phyloP scores from a whole-genome alignment of 139 green algal genomes.

The Volvox africanus region DNA sequence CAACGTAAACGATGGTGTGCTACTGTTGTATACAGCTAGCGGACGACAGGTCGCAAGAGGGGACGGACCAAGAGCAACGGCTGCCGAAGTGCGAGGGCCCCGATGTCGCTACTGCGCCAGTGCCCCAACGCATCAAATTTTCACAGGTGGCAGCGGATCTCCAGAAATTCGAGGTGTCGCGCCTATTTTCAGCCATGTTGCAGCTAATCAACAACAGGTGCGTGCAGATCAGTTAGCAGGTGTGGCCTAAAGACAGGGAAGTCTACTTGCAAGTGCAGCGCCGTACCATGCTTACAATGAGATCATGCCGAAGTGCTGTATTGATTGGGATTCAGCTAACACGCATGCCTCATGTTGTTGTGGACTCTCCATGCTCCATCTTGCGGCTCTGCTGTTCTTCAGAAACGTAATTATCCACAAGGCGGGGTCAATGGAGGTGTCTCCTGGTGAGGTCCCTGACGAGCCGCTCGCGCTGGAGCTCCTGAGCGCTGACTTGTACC shows the following conservation, averaged over 20 bases:
- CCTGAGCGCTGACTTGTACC: conserved; percentile 50
- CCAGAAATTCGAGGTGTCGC: conserved; percentile 63
- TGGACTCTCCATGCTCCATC: neutral
- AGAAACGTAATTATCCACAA: conserved; percentile 54
- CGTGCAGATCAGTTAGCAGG: neutral
- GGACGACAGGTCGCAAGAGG: neutral
- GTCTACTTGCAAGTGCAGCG: too few relatives aligned
- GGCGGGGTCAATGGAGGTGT: neutral
- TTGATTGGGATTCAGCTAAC: too few relatives aligned
- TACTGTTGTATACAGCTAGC: neutral
- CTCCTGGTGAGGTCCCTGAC: conserved; percentile 38
- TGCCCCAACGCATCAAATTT: conserved; percentile 13
- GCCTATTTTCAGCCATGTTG: conserved; percentile 74
- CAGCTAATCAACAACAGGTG: conserved; percentile 79
- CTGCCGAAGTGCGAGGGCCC: neutral
- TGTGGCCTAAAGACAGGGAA: too few relatives aligned
- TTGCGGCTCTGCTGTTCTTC: neutral
- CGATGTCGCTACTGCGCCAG: neutral
- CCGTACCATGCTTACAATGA: too few relatives aligned
- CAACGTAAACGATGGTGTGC: too few relatives aligned
- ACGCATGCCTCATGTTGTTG: neutral
- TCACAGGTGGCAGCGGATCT: neutral
- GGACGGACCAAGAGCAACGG: neutral
- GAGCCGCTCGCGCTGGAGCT: conserved; percentile 57
- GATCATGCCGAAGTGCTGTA: too few relatives aligned